phyloP scores from a whole-genome alignment of 2,329 filamentous ascomycete species.

The Trichoderma asperellum region DNA sequence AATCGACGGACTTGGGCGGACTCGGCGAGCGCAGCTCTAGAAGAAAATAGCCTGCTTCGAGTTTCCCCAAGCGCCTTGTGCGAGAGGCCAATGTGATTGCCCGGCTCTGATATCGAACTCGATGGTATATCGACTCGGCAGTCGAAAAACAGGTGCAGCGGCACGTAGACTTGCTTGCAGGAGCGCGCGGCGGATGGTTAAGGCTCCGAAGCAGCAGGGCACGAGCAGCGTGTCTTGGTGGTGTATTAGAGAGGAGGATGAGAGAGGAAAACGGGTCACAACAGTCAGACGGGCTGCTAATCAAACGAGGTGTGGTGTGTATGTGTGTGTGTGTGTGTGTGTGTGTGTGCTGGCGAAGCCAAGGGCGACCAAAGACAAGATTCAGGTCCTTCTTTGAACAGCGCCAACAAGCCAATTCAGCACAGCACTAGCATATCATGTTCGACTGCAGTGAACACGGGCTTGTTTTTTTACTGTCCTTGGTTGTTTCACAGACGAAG shows the following conservation, averaged over 20 bases:
- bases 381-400: constrained; percentile 33
- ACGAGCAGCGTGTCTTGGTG: constrained; percentile 11
- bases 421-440: constrained; percentile 46
- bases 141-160: not conserved
- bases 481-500: constrained; percentile 39
- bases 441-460: constrained; percentile 37
- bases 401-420: constrained; percentile 45
- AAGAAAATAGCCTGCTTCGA: not conserved
- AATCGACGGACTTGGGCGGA: constrained; percentile 13
- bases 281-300: constrained; percentile 16
- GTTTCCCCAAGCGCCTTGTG: not conserved
- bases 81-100: not conserved
- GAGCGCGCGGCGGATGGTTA: constrained; percentile 12
- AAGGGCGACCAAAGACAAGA: constrained; percentile 9
- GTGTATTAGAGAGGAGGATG: constrained; percentile 8
- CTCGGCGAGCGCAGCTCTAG: constrained; percentile 1
- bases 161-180: constrained; percentile 11
- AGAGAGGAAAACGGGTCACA: constrained; percentile 13
- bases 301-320: constrained; percentile 13
- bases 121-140: not conserved
- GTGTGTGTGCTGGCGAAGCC: constrained; percentile 8
- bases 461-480: constrained; percentile 33
- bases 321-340: too few relatives aligned
- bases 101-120: not conserved
- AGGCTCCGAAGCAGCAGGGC: constrained; percentile 3